A percentile compares a stretch with the other conserved stretches of the same genome.
phyloP scores from a whole-genome alignment of 352 stramenopile species.

The Phytophthora sp. region DNA sequence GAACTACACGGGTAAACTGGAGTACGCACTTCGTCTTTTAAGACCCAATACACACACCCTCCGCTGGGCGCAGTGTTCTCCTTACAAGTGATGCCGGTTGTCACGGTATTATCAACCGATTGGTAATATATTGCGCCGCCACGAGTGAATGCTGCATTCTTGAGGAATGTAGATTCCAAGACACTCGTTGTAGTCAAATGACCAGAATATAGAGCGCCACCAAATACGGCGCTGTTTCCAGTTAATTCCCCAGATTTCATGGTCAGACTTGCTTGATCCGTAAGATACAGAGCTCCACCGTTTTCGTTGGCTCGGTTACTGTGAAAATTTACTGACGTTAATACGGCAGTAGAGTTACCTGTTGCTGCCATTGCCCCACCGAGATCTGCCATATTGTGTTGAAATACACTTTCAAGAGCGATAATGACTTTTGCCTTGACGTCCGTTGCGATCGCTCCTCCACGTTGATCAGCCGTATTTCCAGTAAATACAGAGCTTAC shows the following conservation, averaged over 20 bases:
- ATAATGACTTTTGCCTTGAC: slow-evolving; percentile 33
- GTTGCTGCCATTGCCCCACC: slow-evolving; percentile 37
- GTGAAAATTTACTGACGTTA: slow-evolving; percentile 25
- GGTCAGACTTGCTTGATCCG: slow-evolving; percentile 30
- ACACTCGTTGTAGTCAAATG: slow-evolving; percentile 23
- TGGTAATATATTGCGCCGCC: slow-evolving; percentile 63
- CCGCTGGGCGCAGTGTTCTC: slow-evolving; percentile 56
- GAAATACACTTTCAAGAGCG: slow-evolving; percentile 30
- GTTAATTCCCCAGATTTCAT: slow-evolving; percentile 27
- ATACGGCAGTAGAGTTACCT: slow-evolving; percentile 15
- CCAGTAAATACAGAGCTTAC: slow-evolving; percentile 35
- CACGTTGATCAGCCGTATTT: slow-evolving; percentile 56
- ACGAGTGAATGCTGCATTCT: slow-evolving; percentile 45
- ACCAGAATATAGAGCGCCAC: slow-evolving; percentile 50
- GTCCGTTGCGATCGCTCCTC: slow-evolving; percentile 44
- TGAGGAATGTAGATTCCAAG: slow-evolving; percentile 24
- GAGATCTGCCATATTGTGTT: slow-evolving; percentile 43
- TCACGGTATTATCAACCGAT: slow-evolving; percentile 30
- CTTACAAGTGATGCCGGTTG: slow-evolving; percentile 34
- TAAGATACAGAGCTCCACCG: slow-evolving; percentile 48
- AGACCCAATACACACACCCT: slow-evolving; percentile 73
- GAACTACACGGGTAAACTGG: slow-evolving; percentile 41
- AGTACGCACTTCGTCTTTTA: slow-evolving; percentile 23
- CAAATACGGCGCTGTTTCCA: slow-evolving; percentile 40
- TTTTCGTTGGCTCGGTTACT: slow-evolving; percentile 30